These are phyloP conservation scores for Coccomyxa sp. DNA, from an alignment of 139 green algal species.

Conservation along the genomic window DNA sequence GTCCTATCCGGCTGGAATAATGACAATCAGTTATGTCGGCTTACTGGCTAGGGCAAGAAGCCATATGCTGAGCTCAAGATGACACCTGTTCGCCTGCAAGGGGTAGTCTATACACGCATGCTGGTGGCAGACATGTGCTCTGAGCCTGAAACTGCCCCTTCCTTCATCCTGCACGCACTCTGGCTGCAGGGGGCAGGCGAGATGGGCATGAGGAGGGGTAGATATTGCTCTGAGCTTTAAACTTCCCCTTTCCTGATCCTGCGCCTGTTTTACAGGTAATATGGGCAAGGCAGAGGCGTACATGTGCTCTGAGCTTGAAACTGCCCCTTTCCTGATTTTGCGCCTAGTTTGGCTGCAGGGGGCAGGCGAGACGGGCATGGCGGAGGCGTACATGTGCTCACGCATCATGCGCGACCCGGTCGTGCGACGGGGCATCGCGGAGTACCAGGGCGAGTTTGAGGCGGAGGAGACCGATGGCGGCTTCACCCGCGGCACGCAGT, in stretches of 20 bases:
- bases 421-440: conserved; percentile 20
- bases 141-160: not conserved
- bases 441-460: conserved; percentile 56
- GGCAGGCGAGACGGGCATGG: conserved; percentile 20
- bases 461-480: conserved; percentile 42
- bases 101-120: no score
- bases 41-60: no score
- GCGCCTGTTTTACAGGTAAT: no score
- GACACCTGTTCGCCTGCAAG: no score
- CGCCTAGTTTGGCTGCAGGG: conserved; percentile 6
- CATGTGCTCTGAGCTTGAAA: not conserved
- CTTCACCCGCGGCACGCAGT: conserved; percentile 74
- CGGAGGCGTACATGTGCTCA: conserved; percentile 80
- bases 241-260: no score
- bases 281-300: no score
- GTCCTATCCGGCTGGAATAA: no score
- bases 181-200: conserved; percentile 24
- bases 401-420: conserved; percentile 52
- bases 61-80: no score
- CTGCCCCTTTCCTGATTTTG: not conserved
- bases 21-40: no score
- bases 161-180: not conserved
- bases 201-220: conserved; percentile 60
- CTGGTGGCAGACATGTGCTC: no score
- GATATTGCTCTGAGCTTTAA: no score